Percentiles rank a stretch among this genome's conserved stretches.
Evolutionary conservation across 2,329 filamentous ascomycete genomes (phyloP).

Genomic region (Nemania sp.): DNA sequence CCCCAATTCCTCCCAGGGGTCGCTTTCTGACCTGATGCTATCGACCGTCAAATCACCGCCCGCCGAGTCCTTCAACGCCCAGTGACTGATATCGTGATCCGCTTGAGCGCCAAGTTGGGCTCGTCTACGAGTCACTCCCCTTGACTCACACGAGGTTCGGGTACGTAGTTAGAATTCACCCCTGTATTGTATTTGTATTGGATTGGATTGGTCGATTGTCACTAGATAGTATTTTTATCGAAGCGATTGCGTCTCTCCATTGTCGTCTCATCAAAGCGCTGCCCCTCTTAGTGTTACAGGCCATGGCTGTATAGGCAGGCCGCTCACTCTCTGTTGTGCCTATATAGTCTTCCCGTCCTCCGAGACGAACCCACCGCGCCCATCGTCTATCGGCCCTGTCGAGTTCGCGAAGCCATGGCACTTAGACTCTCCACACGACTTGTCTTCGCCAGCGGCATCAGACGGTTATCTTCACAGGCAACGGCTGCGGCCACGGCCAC

Average conservation of each 20-base stretch:
- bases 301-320: neutral
- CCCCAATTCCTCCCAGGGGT: neutral
- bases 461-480: conserved; percentile 35
- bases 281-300: neutral
- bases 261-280: too few species aligned
- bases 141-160: conserved; percentile 15
- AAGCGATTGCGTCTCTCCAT: too few species aligned
- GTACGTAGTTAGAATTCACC: neutral
- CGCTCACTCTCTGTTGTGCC: neutral
- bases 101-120: conserved; percentile 9
- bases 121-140: neutral
- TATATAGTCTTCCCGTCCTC: neutral
- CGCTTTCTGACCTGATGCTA: neutral
- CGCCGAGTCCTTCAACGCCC: neutral
- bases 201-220: too few species aligned
- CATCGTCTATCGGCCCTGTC: neutral
- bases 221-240: too few species aligned
- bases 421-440: conserved; percentile 34
- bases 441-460: conserved; percentile 27
- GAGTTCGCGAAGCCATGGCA: conserved; percentile 31
- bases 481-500: conserved; percentile 23
- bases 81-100: neutral
- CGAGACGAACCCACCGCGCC: neutral
- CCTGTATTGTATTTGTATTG: too few species aligned
- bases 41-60: neutral